Evolutionary conservation across 2,329 filamentous ascomycete genomes (phyloP), one percentile per base, ranked within the genome.

Genomic region (Pseudogymnoascus sp.): DNA sequence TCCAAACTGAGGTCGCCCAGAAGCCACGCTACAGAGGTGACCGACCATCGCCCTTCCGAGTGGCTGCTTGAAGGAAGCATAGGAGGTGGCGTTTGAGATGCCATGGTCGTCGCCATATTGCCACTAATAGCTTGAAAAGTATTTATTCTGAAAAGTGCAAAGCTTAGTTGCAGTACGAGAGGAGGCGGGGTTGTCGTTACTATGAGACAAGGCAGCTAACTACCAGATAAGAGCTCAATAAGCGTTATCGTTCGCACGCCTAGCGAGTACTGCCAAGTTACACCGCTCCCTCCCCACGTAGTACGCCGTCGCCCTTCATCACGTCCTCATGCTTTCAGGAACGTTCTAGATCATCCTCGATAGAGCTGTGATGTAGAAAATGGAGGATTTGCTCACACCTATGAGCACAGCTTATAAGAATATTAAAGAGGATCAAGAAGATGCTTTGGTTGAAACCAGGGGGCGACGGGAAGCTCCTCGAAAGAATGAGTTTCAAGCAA

Each of bases 351-450:
- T 6, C 49, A 34, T 34, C 28, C 49, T 34, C 49, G 49, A 18
- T 12, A 34, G 49, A 56, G 28, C 49, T 56, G 49, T 37, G 18
- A 69, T 70, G 65, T 69, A 66, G 31, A 73, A 68, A 40, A 83
- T 84, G 81, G 75, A 77, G 40, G 77, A 78, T 59, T 73, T 82
- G 21, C 73, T 83, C 59, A 81, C 75, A 16, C 78, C 78, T 3
- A 75, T 83, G 53, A 80, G 75, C 66, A 77, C 78, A 9, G 75
- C 73, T 23, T 72, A 74, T 66, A 71, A 66, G 21, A 63, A 34
- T 37, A 43, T 59, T 18, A 63, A 62, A 36, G 60, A 68, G 21
- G 62, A 62, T 5, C 23, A 62, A 40, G 64, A 69, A 46, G 64
- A 69, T 62, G 64, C 64, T 9, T 59, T 70, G 21, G 56, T 67